Base-by-base conservation (phyloP, 208 protist genomes). In the Spongospora subterranea region DNA sequence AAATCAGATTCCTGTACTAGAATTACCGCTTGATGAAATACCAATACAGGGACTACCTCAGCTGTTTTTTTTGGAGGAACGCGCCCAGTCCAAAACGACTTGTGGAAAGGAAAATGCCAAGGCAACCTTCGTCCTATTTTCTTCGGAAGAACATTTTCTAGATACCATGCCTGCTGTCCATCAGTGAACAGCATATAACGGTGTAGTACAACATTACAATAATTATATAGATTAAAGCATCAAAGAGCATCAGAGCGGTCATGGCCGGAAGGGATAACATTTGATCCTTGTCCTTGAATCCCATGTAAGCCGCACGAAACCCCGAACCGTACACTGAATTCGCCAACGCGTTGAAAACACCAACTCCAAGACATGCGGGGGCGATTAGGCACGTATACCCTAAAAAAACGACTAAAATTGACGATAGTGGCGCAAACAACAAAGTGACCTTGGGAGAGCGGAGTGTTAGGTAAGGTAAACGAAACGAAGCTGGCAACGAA, bases 51-150 rank as follows among this genome's bases (percentile, higher is more conserved):
- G n/a, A n/a, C n/a, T n/a, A n/a, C n/a, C n/a, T n/a, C n/a, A n/a
- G n/a, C n/a, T n/a, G n/a, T n/a, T n/a, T n/a, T n/a, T n/a, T n/a
- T n/a, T n/a, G n/a, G n/a, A n/a, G n/a, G n/a, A n/a, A n/a, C n/a
- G n/a, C 50, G 24, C 50, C 50, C 50, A 60, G 53, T 46, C n/a
- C 90, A 89, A 0, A 46, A 90, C 0, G 24, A 1, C n/a, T 38
- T 29, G 54, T 29, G 65, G 29, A 90, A 66, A 46, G 65, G 88
- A 88, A 92, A 92, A 65, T 88, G 91, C 88, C 60, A 89, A 46
- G 64, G 88, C 0, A 45, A 0, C 13, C 24, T 46, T 0, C 24
- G 0, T 41, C 88, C 88, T 11, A 60, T 53, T n/a, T 43, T 88
- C 0, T 88, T 35, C 54, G 91, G 91, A 35, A 92, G 88, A 29